phyloP scores from a whole-genome alignment of 495 filamentous ascomycete species.

The Podospora pseudopauciseta region DNA sequence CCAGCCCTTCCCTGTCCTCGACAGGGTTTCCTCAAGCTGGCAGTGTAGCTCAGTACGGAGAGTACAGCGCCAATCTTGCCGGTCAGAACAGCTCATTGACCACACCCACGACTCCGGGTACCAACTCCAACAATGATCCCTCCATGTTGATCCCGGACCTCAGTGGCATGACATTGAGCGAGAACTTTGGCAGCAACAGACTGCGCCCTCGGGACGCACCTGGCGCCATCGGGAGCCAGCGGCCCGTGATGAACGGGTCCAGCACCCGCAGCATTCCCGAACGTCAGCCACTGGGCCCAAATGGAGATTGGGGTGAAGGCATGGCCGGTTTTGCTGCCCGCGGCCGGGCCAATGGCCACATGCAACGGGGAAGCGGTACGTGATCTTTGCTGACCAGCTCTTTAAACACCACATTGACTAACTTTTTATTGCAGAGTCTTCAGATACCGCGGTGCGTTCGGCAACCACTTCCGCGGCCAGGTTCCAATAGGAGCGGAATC shows the following conservation, averaged over 20 bases:
- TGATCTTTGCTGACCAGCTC: neutral
- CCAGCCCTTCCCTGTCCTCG: slow-evolving; percentile 85
- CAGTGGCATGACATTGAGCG: slow-evolving; percentile 61
- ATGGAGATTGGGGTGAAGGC: slow-evolving; percentile 64
- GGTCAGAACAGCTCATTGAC: slow-evolving; percentile 40
- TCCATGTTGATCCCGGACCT: slow-evolving; percentile 55
- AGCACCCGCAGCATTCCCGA: slow-evolving; percentile 67
- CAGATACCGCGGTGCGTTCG: slow-evolving; percentile 31
- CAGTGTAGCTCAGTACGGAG: slow-evolving; percentile 57
- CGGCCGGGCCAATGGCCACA: slow-evolving; percentile 74
- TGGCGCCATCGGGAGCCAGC: slow-evolving; percentile 84
- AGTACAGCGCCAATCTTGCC: slow-evolving; percentile 34
- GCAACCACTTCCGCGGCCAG: slow-evolving; percentile 26
- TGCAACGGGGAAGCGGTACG: slow-evolving; percentile 70
- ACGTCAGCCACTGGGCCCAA: slow-evolving; percentile 77
- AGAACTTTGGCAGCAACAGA: slow-evolving; percentile 55
- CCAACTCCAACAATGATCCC: slow-evolving; percentile 58
- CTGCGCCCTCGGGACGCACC: slow-evolving; percentile 44
- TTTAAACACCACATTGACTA: neutral
- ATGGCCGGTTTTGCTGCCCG: slow-evolving; percentile 60
- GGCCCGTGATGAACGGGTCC: slow-evolving; percentile 63
- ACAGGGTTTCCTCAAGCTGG: slow-evolving; percentile 55
- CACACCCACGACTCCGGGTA: slow-evolving; percentile 43
- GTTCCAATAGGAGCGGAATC: slow-evolving; percentile 27
- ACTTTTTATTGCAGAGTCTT: slow-evolving; percentile 28